phyloP scores from a whole-genome alignment of 805 yeast species.

The baker's yeast (Saccharomyces cerevisiae) region DNA sequence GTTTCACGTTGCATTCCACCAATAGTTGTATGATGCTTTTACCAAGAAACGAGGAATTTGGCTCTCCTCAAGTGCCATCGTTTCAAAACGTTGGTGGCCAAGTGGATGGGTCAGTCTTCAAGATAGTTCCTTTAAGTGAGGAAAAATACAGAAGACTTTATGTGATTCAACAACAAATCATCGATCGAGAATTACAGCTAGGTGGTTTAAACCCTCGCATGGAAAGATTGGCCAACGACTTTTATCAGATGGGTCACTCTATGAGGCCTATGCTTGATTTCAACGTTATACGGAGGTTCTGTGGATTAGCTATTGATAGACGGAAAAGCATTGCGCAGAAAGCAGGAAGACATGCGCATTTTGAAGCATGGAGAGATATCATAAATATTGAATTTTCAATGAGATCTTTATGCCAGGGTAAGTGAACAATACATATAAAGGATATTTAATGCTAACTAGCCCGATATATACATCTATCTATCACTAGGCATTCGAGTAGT shows the following conservation, averaged over 20 bases:
- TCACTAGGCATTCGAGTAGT: neutral
- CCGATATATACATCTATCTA: neutral
- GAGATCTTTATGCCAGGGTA: conserved; percentile 12
- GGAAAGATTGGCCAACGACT: conserved; percentile 42
- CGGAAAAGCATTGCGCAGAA: conserved; percentile 47
- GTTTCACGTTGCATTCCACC: conserved; percentile 58
- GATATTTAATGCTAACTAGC: neutral
- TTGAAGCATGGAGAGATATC: conserved; percentile 62
- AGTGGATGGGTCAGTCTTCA: conserved; percentile 70
- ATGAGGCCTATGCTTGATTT: conserved; percentile 61
- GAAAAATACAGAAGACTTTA: conserved; percentile 69
- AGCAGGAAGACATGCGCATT: conserved; percentile 48
- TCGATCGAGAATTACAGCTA: conserved; percentile 62
- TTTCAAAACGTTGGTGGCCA: conserved; percentile 65
- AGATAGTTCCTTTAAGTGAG: conserved; percentile 69
- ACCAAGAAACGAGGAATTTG: conserved; percentile 30
- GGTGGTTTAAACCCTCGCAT: conserved; percentile 77
- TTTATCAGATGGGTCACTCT: conserved; percentile 30
- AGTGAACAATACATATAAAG: conserved; percentile 1
- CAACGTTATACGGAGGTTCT: conserved; percentile 46
- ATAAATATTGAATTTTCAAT: conserved; percentile 44
- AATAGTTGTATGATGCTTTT: conserved; percentile 47
- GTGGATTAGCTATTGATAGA: conserved; percentile 48
- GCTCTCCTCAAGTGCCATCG: conserved; percentile 23
- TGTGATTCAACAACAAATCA: conserved; percentile 78